These are phyloP conservation scores for Monilinia polystroma DNA, from an alignment of 2,329 filamentous ascomycete species.

Conservation along the genomic window DNA sequence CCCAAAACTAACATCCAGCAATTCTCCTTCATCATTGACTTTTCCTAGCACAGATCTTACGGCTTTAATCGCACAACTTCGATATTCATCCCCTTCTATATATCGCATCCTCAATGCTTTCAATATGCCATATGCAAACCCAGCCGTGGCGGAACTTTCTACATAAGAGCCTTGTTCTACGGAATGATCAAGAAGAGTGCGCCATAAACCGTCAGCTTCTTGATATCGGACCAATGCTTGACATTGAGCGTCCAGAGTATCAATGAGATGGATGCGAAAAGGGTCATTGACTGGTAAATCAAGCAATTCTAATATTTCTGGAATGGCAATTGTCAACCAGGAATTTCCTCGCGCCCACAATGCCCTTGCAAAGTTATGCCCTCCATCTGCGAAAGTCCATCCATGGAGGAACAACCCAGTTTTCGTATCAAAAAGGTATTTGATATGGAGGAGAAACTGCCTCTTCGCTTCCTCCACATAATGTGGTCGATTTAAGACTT, in stretches of 20 bases:
- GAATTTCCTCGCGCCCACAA: conserved; percentile 62
- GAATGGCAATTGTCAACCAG: conserved; percentile 82
- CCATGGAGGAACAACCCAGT: conserved; percentile 79
- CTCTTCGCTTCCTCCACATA: conserved; percentile 77
- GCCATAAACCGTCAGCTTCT: conserved; percentile 64
- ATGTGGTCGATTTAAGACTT: conserved; percentile 64
- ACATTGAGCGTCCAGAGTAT: conserved; percentile 68
- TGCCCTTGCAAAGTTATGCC: conserved; percentile 60
- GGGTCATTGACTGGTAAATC: conserved; percentile 59
- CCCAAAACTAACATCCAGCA: conserved; percentile 74
- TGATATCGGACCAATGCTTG: conserved; percentile 63
- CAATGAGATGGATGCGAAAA: conserved; percentile 54
- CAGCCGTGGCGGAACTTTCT: conserved; percentile 75
- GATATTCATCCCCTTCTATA: conserved; percentile 57
- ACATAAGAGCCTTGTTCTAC: conserved; percentile 68
- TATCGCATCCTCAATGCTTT: conserved; percentile 72
- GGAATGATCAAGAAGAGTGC: conserved; percentile 69
- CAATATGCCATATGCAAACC: conserved; percentile 77
- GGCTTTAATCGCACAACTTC: conserved; percentile 61
- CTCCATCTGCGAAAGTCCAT: conserved; percentile 71
- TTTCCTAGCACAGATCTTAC: conserved; percentile 65
- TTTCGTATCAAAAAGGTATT: conserved; percentile 72
- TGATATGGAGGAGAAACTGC: conserved; percentile 74
- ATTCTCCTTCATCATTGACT: conserved; percentile 65
- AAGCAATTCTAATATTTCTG: conserved; percentile 74